phyloP scores from a whole-genome alignment of 2,329 filamentous ascomycete species.

The Claviceps sp. region DNA sequence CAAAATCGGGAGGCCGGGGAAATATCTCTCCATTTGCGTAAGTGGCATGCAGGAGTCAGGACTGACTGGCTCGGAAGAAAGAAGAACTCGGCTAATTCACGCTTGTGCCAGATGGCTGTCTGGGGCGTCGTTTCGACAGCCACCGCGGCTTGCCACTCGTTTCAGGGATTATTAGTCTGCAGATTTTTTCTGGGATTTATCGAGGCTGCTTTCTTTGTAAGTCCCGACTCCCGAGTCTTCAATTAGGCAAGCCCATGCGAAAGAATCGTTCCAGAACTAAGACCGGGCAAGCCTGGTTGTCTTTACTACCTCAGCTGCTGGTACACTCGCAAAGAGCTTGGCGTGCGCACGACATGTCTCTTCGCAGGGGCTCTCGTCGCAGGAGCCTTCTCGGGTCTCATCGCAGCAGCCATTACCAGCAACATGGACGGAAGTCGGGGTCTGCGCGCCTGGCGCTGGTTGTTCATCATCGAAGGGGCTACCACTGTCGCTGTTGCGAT shows the following conservation, averaged over 20 bases:
- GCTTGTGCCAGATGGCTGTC: neutral
- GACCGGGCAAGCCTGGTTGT: neutral
- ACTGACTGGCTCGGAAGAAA: neutral
- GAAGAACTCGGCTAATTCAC: neutral
- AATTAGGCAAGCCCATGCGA: conserved; percentile 24
- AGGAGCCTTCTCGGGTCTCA: conserved; percentile 28
- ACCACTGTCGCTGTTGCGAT: conserved; percentile 29
- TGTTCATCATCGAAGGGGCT: conserved; percentile 19
- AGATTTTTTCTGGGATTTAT: conserved; percentile 28
- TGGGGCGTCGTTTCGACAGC: conserved; percentile 15
- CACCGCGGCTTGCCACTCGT: conserved; percentile 28
- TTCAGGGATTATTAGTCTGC: conserved; percentile 26
- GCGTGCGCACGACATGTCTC: conserved; percentile 29
- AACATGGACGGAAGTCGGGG: conserved; percentile 15
- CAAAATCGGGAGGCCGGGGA: conserved; percentile 33
- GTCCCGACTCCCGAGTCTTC: conserved; percentile 7
- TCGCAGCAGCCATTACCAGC: conserved; percentile 28
- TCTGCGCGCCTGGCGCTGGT: conserved; percentile 19
- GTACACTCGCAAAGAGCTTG: conserved; percentile 37
- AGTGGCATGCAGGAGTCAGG: neutral
- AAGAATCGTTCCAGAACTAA: neutral
- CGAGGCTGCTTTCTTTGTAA: conserved; percentile 25
- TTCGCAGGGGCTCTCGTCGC: conserved; percentile 27
- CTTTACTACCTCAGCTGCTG: conserved; percentile 20
- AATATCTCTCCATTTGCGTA: conserved; percentile 32